phyloP scores from a whole-genome alignment of 2,329 filamentous ascomycete genomes.

The Graphilbum ipis-grandicollis region DNA sequence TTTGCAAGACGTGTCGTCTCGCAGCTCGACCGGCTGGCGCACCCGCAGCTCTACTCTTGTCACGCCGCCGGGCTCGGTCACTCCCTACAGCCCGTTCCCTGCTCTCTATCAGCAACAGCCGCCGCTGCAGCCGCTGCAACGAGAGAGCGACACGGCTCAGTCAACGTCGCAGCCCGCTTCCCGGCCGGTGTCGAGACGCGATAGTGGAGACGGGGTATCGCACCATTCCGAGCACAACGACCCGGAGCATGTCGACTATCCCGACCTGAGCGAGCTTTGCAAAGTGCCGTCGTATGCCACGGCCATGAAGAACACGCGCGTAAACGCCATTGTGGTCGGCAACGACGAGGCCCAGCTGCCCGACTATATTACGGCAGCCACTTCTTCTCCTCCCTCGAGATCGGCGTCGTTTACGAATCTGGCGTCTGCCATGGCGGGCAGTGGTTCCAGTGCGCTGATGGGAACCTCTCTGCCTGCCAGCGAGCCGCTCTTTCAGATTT shows the following conservation, averaged over 20 bases:
- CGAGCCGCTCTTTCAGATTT: conserved; percentile 14
- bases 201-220: conserved; percentile 33
- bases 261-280: conserved; percentile 46
- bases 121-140: not conserved
- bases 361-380: conserved; percentile 45
- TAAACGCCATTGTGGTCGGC: conserved; percentile 31
- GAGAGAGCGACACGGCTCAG: conserved; percentile 11
- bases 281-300: conserved; percentile 66
- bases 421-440: not conserved
- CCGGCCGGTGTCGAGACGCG: conserved; percentile 30
- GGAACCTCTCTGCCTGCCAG: not conserved
- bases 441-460: not conserved
- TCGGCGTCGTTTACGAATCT: conserved; percentile 20
- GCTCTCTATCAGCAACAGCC: not conserved
- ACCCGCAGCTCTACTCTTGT: conserved; percentile 20
- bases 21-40: conserved; percentile 18
- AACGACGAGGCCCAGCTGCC: conserved; percentile 34
- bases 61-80: conserved; percentile 14
- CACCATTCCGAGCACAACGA: conserved; percentile 32
- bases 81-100: conserved; percentile 19
- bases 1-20: conserved; percentile 48
- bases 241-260: conserved; percentile 36
- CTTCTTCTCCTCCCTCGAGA: conserved; percentile 24
- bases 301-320: conserved; percentile 44
- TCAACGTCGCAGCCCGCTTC: conserved; percentile 8